These are phyloP conservation scores for Meyerozyma guilliermondii DNA, from an alignment of 1,139 yeast species.

Conservation along the genomic window DNA sequence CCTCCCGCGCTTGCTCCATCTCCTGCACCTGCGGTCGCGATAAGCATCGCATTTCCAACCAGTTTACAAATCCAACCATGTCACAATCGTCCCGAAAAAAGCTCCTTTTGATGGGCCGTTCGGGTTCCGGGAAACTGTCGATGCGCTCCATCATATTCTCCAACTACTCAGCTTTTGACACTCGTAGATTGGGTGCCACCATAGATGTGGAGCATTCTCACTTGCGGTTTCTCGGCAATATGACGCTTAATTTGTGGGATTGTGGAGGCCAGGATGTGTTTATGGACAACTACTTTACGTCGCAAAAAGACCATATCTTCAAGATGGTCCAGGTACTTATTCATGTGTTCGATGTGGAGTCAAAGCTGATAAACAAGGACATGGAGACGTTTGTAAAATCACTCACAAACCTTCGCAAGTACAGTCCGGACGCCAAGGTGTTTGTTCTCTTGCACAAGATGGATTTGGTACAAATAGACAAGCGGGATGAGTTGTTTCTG, in stretches of 20 bases:
- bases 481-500: conserved; percentile 75
- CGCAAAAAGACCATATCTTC: conserved; percentile 86
- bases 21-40: background rate
- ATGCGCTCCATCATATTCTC: conserved; percentile 95
- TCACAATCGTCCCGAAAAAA: conserved; percentile 36
- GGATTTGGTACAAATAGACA: conserved; percentile 89
- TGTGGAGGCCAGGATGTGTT: conserved; percentile 98
- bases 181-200: conserved; percentile 92
- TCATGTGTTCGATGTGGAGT: conserved; percentile 94
- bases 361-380: conserved; percentile 87
- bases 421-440: conserved; percentile 86
- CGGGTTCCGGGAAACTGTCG: conserved; percentile 96
- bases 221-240: conserved; percentile 83
- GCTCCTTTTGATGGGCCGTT: conserved; percentile 69
- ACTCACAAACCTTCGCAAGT: conserved; percentile 73
- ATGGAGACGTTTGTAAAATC: conserved; percentile 88
- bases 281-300: conserved; percentile 88
- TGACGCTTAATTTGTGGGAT: conserved; percentile 96
- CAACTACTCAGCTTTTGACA: conserved; percentile 94
- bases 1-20: too few relatives aligned
- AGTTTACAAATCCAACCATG: conserved; percentile 10
- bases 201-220: conserved; percentile 98
- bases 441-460: conserved; percentile 91
- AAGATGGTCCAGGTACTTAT: conserved; percentile 96
- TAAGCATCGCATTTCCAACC: background rate